Percentiles rank a stretch among this genome's conserved stretches.
Conservation (phyloP, 2,329 filamentous ascomycete genomes). For the Raffaelea arxii region DNA sequence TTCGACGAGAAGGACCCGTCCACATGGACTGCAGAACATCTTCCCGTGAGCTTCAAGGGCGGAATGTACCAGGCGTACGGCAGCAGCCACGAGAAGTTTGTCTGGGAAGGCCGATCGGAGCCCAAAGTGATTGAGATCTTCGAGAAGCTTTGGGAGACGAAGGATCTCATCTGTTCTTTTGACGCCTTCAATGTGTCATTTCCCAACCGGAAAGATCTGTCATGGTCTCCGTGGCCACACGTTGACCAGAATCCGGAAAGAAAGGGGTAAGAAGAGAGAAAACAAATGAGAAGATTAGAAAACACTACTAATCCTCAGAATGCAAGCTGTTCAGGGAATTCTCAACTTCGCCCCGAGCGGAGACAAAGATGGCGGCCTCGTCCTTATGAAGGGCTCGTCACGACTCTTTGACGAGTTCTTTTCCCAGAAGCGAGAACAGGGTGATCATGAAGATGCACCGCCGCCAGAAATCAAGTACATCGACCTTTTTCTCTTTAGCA, state of each 20-base stretch:
- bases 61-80: constrained; percentile 20
- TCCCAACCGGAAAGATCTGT: constrained; percentile 26
- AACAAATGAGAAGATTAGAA: too few relatives aligned
- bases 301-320: constrained; percentile 12
- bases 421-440: neutral
- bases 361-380: constrained; percentile 25
- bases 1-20: constrained; percentile 18
- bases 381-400: constrained; percentile 22
- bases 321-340: constrained; percentile 20
- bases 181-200: constrained; percentile 27
- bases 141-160: constrained; percentile 25
- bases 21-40: constrained; percentile 25
- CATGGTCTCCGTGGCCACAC: constrained; percentile 27
- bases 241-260: constrained; percentile 22
- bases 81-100: constrained; percentile 28
- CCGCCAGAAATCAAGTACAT: neutral
- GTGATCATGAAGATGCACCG: too few relatives aligned
- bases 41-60: constrained; percentile 24
- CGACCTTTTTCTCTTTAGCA: neutral
- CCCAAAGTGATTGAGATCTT: constrained; percentile 27
- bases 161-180: constrained; percentile 25
- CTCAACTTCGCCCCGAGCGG: constrained; percentile 22
- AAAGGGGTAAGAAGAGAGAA: too few relatives aligned
- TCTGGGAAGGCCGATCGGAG: constrained; percentile 28
- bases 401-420: neutral